phyloP scores from a whole-genome alignment of 2,329 filamentous ascomycete genomes.

The Colletotrichum sp. region DNA sequence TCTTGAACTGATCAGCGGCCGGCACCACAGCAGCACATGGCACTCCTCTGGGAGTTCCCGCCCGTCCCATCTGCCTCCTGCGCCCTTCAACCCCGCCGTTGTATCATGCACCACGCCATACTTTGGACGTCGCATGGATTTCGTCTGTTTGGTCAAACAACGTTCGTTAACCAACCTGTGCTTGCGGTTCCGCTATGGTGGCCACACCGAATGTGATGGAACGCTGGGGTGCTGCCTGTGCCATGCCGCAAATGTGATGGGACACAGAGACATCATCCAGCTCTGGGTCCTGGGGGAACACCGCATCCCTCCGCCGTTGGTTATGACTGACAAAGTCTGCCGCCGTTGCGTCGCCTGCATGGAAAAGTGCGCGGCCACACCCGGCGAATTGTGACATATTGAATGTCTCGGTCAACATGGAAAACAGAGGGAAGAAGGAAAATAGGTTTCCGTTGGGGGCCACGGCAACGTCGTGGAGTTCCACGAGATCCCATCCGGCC shows the following conservation, averaged over 20 bases:
- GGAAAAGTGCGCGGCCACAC: not conserved
- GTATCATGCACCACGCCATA: conserved; percentile 16
- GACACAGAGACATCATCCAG: not conserved
- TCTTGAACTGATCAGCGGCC: not conserved
- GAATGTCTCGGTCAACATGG: not conserved
- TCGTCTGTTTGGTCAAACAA: conserved; percentile 4
- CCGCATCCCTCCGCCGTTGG: not conserved
- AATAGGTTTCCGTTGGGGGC: not conserved
- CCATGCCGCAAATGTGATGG: not conserved
- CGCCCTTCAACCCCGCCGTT: conserved; percentile 1
- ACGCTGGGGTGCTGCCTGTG: not conserved
- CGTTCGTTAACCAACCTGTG: not conserved
- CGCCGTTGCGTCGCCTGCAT: not conserved
- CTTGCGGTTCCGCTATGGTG: not conserved
- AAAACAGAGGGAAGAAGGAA: not conserved
- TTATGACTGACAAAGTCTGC: not conserved
- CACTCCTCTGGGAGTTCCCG: conserved; percentile 17
- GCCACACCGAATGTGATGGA: not conserved
- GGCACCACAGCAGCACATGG: conserved; percentile 10
- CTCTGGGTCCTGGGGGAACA: not conserved
- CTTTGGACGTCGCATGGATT: conserved; percentile 13
- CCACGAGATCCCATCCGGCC: conserved; percentile 5
- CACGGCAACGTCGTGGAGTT: not conserved
- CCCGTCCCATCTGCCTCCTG: conserved; percentile 17
- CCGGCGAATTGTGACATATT: not conserved